Percentiles rank a stretch among this genome's conserved stretches.
These are phyloP conservation scores for Salix caprea DNA, from an alignment of 345 rosid species.

Conservation along the genomic window DNA sequence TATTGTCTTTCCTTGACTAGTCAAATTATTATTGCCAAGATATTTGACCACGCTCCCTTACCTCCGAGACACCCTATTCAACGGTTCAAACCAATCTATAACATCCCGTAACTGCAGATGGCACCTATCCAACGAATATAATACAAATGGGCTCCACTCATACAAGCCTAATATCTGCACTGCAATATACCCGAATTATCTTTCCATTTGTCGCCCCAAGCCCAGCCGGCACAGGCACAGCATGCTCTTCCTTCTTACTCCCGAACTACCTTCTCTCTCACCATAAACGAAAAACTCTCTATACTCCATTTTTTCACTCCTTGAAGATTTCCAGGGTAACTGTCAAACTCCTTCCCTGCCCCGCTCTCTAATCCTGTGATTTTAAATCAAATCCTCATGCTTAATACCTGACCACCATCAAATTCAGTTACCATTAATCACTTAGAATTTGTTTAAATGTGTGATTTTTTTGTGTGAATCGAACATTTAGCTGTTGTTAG, in stretches of 20 bases:
- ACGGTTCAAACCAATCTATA: neutral
- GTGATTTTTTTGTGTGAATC: neutral
- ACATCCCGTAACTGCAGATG: too few relatives aligned
- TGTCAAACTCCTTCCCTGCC: neutral
- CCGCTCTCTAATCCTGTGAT: neutral
- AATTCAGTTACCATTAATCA: neutral
- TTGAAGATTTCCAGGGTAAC: neutral
- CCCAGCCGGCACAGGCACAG: neutral
- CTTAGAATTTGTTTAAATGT: neutral
- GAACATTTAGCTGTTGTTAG: neutral
- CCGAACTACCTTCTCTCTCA: too few relatives aligned
- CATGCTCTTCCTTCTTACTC: too few relatives aligned
- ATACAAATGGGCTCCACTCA: neutral
- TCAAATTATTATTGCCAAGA: neutral
- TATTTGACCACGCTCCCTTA: neutral
- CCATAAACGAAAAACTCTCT: too few relatives aligned
- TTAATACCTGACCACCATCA: neutral
- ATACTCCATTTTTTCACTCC: too few relatives aligned
- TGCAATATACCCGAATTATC: neutral
- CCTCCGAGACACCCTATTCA: neutral
- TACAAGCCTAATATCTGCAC: too few relatives aligned
- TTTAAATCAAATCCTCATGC: neutral
- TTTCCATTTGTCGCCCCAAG: slow-evolving; percentile 7
- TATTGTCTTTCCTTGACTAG: neutral
- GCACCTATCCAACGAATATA: neutral